Percentiles rank a stretch among this genome's conserved stretches.
Evolutionary conservation across 148 eudicot species (phyloP).

Genomic region (Polygonum maritimum): DNA sequence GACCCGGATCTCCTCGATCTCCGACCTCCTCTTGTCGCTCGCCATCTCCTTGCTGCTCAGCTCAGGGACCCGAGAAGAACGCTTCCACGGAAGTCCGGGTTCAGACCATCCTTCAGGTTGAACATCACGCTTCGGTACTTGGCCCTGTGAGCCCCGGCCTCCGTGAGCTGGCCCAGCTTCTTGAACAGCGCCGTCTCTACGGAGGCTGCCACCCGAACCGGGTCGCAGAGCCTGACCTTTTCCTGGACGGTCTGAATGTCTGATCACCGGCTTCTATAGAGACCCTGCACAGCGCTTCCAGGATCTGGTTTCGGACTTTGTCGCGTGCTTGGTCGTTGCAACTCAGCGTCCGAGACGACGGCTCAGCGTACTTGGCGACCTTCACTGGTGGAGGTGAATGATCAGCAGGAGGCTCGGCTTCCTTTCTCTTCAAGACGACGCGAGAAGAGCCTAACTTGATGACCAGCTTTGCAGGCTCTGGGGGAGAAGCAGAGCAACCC

Average conservation of each 20-base stretch:
- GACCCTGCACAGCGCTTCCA: slow-evolving; percentile 47
- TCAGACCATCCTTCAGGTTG: slow-evolving; percentile 48
- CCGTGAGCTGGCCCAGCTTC: slow-evolving; percentile 44
- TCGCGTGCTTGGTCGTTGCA: slow-evolving; percentile 43
- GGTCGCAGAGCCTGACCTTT: slow-evolving; percentile 44
- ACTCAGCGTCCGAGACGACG: slow-evolving; percentile 31
- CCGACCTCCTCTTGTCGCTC: slow-evolving; percentile 41
- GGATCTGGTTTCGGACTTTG: slow-evolving; percentile 45
- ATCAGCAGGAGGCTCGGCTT: slow-evolving; percentile 5
- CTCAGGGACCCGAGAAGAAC: slow-evolving; percentile 35
- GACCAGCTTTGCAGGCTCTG: slow-evolving; percentile 34
- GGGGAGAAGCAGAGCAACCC: not conserved
- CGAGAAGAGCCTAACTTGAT: slow-evolving; percentile 16
- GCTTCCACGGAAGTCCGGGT: slow-evolving; percentile 56
- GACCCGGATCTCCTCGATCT: slow-evolving; percentile 39
- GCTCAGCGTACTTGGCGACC: slow-evolving; percentile 22
- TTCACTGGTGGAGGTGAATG: slow-evolving; percentile 25
- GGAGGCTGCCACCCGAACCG: slow-evolving; percentile 47
- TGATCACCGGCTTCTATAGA: slow-evolving; percentile 28
- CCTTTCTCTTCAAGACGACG: slow-evolving; percentile 21
- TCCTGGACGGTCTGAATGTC: slow-evolving; percentile 20
- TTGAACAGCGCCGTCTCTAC: slow-evolving; percentile 59
- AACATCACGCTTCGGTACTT: slow-evolving; percentile 56
- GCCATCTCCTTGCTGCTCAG: slow-evolving; percentile 57
- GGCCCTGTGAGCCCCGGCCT: slow-evolving; percentile 35